Evolutionary conservation across 352 stramenopile genomes (phyloP).

Genomic region (Paralagenidium karlingii): DNA sequence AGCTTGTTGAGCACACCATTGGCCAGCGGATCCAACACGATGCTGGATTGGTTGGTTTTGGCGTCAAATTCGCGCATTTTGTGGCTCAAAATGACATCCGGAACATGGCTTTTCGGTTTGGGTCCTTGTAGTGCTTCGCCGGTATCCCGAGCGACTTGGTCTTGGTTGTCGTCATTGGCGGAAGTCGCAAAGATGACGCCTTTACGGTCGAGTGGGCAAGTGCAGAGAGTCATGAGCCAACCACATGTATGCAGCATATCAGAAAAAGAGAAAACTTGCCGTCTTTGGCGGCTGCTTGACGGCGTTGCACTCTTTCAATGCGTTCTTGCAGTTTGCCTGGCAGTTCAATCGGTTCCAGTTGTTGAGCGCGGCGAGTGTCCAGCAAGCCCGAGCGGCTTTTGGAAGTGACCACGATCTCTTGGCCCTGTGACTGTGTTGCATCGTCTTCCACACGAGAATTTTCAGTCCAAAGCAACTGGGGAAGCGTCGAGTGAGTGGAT

Average conservation of each 20-base stretch:
- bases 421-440: too few relatives aligned
- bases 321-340: conserved; percentile 47
- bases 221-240: neutral
- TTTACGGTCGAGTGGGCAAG: conserved; percentile 1
- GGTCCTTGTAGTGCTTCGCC: conserved; percentile 3
- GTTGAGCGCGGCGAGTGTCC: conserved; percentile 44
- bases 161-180: conserved; percentile 10
- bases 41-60: conserved; percentile 28
- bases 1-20: conserved; percentile 32
- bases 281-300: conserved; percentile 53
- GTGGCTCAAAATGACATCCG: conserved; percentile 55
- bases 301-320: conserved; percentile 42
- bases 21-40: conserved; percentile 47
- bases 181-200: conserved; percentile 34
- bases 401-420: too few relatives aligned
- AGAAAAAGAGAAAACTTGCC: conserved; percentile 9
- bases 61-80: conserved; percentile 76
- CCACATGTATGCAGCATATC: neutral
- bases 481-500: too few relatives aligned
- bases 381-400: conserved; percentile 13
- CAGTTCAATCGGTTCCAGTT: conserved; percentile 39
- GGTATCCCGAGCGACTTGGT: conserved; percentile 2
- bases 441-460: too few relatives aligned
- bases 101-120: conserved; percentile 17
- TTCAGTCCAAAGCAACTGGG: too few relatives aligned